Percentiles rank a stretch among this genome's conserved stretches.
Conservation (phyloP, 2,329 filamentous ascomycete species). For the Talaromyces marneffei region DNA sequence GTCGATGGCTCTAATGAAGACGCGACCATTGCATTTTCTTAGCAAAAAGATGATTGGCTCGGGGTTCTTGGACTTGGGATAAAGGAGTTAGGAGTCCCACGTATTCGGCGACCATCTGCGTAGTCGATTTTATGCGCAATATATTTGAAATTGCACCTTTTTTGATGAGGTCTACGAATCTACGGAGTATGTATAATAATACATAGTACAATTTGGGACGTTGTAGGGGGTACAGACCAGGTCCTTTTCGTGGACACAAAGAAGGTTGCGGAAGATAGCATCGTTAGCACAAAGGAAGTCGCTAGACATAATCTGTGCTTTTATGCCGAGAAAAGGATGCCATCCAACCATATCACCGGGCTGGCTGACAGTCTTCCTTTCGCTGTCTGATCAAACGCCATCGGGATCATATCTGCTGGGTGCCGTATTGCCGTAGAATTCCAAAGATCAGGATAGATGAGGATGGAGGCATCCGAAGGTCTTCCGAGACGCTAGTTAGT, state of each 20-base stretch:
- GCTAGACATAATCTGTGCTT: too few species aligned
- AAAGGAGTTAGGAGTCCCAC: not conserved
- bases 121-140: not conserved
- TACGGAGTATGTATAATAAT: too few species aligned
- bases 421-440: not conserved
- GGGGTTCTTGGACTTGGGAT: not conserved
- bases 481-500: too few species aligned
- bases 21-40: not conserved
- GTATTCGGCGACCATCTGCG: conserved; percentile 9
- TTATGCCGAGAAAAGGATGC: not conserved
- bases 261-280: not conserved
- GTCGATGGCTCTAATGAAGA: not conserved
- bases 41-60: conserved; percentile 10
- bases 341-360: not conserved
- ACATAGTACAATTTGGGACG: too few species aligned
- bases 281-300: not conserved
- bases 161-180: not conserved
- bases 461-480: not conserved
- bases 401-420: not conserved
- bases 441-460: not conserved
- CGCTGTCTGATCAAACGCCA: not conserved
- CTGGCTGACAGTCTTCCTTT: not conserved
- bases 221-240: not conserved
- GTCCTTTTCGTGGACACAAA: not conserved
- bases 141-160: not conserved